A percentile compares a stretch with the other conserved stretches of the same genome.
Conservation (phyloP, 2,329 filamentous ascomycete species). For the Claviceps arundinis region DNA sequence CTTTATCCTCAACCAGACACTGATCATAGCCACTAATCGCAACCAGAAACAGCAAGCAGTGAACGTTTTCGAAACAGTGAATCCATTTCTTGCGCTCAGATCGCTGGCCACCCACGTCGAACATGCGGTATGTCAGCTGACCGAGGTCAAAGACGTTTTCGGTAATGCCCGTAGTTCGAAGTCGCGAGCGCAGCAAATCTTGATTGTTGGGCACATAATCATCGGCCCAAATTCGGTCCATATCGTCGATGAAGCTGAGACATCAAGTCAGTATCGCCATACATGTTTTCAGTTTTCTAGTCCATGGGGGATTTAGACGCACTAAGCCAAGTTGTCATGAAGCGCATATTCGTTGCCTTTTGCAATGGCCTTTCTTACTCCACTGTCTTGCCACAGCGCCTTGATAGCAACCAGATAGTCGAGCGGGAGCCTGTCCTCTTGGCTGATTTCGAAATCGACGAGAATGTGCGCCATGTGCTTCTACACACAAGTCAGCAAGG, state of each 20-base stretch:
- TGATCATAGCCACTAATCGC: constrained; percentile 96
- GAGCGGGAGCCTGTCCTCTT: constrained; percentile 65
- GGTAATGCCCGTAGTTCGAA: constrained; percentile 95
- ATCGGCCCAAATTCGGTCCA: constrained; percentile 61
- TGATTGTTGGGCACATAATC: constrained; percentile 84
- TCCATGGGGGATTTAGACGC: constrained; percentile 22
- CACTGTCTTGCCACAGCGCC: constrained; percentile 68
- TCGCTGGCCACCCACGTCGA: constrained; percentile 89
- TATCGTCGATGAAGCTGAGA: constrained; percentile 65
- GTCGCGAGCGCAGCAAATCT: constrained; percentile 87
- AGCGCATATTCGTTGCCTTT: constrained; percentile 95
- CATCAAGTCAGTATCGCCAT: constrained; percentile 1
- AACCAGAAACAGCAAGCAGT: constrained; percentile 83
- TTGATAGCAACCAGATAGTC: constrained; percentile 74
- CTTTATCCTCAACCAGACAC: constrained; percentile 89
- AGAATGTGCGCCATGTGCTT: constrained; percentile 66
- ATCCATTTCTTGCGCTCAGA: constrained; percentile 99
- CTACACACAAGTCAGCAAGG: constrained; percentile 28
- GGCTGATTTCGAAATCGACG: constrained; percentile 68
- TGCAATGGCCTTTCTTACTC: constrained; percentile 74
- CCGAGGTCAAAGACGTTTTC: constrained; percentile 94
- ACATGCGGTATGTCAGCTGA: constrained; percentile 92
- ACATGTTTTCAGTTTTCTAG: neutral
- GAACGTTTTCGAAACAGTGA: constrained; percentile 92
- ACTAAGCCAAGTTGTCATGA: constrained; percentile 94